Conservation (phyloP, 768 basidiomycete genomes). For the Calvatia gigantea region DNA sequence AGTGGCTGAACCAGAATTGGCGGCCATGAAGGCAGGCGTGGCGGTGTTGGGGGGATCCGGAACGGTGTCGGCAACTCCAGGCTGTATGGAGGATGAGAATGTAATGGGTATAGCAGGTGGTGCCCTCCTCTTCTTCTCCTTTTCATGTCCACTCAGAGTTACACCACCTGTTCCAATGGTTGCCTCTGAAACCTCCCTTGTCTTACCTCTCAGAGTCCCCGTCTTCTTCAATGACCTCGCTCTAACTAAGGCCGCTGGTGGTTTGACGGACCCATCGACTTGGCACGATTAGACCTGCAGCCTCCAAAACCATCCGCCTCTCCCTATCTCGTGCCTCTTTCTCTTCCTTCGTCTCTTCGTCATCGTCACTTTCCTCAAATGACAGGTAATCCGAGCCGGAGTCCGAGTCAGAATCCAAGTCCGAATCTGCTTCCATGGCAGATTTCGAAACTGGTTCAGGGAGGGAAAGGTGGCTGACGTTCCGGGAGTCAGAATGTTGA, state of each 20-base stretch:
- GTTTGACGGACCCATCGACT: constrained; percentile 46
- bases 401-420: constrained; percentile 27
- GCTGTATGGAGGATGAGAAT: not conserved
- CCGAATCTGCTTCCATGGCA: constrained; percentile 14
- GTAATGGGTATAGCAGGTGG: constrained; percentile 8
- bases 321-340: constrained; percentile 66
- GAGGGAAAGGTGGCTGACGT: not conserved
- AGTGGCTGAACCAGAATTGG: not conserved
- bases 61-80: not conserved
- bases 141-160: not conserved
- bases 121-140: constrained; percentile 14
- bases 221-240: constrained; percentile 19
- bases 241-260: constrained; percentile 39
- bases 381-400: constrained; percentile 33
- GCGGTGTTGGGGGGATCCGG: not conserved
- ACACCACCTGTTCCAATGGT: not conserved
- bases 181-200: constrained; percentile 1
- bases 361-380: constrained; percentile 35
- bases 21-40: not conserved
- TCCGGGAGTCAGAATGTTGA: not conserved
- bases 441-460: not conserved
- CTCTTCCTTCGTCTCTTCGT: constrained; percentile 46
- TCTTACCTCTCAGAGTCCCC: not conserved
- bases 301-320: constrained; percentile 78
- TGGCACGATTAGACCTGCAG: constrained; percentile 84